These are phyloP conservation scores for Decorospora gaudefroyi DNA, from an alignment of 2,329 filamentous ascomycete species.

Conservation along the genomic window DNA sequence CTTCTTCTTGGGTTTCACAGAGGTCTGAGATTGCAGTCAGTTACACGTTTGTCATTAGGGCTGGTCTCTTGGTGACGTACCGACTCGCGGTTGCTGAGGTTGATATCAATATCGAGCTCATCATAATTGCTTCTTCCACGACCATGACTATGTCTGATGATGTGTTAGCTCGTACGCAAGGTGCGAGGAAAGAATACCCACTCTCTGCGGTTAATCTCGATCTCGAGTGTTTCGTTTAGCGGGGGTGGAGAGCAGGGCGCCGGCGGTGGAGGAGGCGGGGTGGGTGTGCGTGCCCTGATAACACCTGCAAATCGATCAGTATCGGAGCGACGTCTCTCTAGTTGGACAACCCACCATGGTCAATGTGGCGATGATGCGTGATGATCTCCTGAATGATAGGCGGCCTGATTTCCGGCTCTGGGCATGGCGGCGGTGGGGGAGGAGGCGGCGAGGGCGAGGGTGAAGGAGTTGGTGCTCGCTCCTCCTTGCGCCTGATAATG, in stretches of 20 bases:
- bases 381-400: slow-evolving; percentile 87
- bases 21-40: slow-evolving; percentile 48
- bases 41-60: slow-evolving; percentile 61
- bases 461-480: slow-evolving; percentile 58
- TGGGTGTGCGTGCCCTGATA: slow-evolving; percentile 54
- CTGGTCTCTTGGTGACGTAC: slow-evolving; percentile 55
- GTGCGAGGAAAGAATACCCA: slow-evolving; percentile 35
- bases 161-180: slow-evolving; percentile 10
- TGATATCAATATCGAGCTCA: slow-evolving; percentile 68
- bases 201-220: slow-evolving; percentile 59
- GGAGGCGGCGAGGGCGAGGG: slow-evolving; percentile 55
- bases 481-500: slow-evolving; percentile 54
- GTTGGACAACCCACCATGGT: slow-evolving; percentile 68
- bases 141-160: slow-evolving; percentile 44
- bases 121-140: slow-evolving; percentile 57
- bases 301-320: slow-evolving; percentile 44
- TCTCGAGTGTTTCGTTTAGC: slow-evolving; percentile 59
- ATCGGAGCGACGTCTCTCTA: not conserved
- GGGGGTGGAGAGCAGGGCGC: slow-evolving; percentile 53
- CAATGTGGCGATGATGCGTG: slow-evolving; percentile 83
- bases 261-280: slow-evolving; percentile 53
- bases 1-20: slow-evolving; percentile 46
- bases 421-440: slow-evolving; percentile 55
- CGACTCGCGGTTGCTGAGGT: slow-evolving; percentile 63
- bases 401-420: slow-evolving; percentile 71